Conservation (phyloP, 768 basidiomycete species). For the Pleurotus salmoneostramineus region DNA sequence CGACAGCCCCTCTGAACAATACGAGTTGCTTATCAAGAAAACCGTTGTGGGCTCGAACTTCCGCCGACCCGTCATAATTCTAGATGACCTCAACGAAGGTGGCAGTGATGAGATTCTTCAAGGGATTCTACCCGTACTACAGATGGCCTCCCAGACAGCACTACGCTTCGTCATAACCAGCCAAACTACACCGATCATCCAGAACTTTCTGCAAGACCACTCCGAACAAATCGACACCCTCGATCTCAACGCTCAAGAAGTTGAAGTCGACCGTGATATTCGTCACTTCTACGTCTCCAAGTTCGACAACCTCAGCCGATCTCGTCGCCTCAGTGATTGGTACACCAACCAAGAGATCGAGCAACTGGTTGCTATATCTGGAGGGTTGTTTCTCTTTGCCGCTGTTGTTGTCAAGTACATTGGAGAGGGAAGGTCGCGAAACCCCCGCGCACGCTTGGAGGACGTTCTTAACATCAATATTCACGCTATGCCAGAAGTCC, state of each 20-base stretch:
- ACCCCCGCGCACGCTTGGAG: slow-evolving; percentile 1
- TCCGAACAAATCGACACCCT: neutral
- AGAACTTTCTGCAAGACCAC: slow-evolving; percentile 9
- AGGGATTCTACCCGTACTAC: slow-evolving; percentile 22
- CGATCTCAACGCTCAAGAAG: slow-evolving; percentile 2
- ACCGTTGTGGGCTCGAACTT: slow-evolving; percentile 9
- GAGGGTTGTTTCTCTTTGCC: slow-evolving; percentile 7
- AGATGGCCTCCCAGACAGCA: slow-evolving; percentile 16
- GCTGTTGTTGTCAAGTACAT: slow-evolving; percentile 1
- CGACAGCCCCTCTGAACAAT: slow-evolving; percentile 16
- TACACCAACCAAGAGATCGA: neutral
- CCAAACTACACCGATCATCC: slow-evolving; percentile 21
- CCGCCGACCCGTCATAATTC: slow-evolving; percentile 17
- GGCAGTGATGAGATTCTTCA: slow-evolving; percentile 16
- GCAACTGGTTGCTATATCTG: neutral
- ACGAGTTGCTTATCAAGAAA: slow-evolving; percentile 27
- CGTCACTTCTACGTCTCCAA: slow-evolving; percentile 1
- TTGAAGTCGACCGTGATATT: slow-evolving; percentile 6
- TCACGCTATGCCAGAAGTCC: neutral
- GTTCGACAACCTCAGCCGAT: neutral
- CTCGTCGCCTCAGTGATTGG: neutral
- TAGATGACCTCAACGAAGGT: slow-evolving; percentile 32
- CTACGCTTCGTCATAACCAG: slow-evolving; percentile 27
- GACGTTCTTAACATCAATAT: neutral
- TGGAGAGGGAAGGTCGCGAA: neutral